phyloP scores from a whole-genome alignment of 805 yeast genomes.

The Lachancea quebecensis region DNA sequence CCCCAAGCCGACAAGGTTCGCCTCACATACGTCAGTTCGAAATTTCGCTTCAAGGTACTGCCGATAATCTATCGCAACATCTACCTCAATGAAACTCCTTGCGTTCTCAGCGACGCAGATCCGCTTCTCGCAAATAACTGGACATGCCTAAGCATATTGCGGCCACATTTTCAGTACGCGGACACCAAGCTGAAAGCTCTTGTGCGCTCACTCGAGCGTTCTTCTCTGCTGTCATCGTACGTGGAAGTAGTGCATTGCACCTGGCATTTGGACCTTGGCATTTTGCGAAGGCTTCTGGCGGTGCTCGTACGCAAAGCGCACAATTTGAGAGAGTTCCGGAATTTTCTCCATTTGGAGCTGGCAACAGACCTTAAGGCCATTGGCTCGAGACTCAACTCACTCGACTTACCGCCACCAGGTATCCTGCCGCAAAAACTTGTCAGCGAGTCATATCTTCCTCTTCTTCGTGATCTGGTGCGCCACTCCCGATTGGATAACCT shows the following conservation, averaged over 20 bases:
- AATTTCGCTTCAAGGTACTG: constrained; percentile 9
- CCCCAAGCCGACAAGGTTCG: constrained; percentile 25
- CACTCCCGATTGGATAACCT: constrained; percentile 17
- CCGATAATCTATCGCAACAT: constrained; percentile 22
- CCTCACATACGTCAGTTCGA: constrained; percentile 21
- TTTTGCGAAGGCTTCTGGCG: constrained; percentile 14
- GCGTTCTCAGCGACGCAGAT: constrained; percentile 22
- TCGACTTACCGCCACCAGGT: constrained; percentile 24
- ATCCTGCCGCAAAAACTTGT: constrained; percentile 15
- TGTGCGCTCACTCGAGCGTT: constrained; percentile 16
- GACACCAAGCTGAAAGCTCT: constrained; percentile 16
- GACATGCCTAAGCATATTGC: constrained; percentile 21
- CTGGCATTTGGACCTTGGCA: constrained; percentile 23
- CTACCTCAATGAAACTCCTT: constrained; percentile 23
- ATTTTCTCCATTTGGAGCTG: constrained; percentile 19
- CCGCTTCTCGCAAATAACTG: constrained; percentile 21
- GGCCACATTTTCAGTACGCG: constrained; percentile 4
- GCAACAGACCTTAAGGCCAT: constrained; percentile 11
- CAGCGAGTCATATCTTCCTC: constrained; percentile 1
- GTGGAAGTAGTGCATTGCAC: constrained; percentile 24
- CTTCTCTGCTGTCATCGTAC: constrained; percentile 17
- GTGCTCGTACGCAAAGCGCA: constrained; percentile 13
- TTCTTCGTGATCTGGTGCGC: background rate
- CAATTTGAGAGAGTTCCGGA: constrained; percentile 21
- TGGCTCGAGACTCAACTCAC: constrained; percentile 13